Evolutionary conservation across 805 yeast species (phyloP).

Genomic region (Kodamaea fukazawae): DNA sequence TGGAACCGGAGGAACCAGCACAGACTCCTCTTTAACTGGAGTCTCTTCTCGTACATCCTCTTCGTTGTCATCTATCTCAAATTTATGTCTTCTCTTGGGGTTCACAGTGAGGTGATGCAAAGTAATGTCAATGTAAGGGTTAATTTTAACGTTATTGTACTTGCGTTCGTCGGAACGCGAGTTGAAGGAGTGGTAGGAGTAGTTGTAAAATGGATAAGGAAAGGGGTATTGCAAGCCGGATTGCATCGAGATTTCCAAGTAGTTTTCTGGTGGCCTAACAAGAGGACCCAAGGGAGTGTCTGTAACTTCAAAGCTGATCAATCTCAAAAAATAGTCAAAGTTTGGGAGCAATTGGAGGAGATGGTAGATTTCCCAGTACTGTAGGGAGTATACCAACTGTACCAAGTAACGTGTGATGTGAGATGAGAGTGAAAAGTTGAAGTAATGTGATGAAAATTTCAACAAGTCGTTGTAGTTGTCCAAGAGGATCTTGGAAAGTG

Average conservation of each 20-base stretch:
- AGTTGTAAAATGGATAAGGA: conserved; percentile 46
- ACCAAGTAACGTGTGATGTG: conserved; percentile 41
- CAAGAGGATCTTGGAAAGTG: conserved; percentile 34
- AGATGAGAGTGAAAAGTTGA: conserved; percentile 37
- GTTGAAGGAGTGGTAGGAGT: conserved; percentile 39
- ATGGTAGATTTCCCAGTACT: conserved; percentile 47
- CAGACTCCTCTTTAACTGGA: no score
- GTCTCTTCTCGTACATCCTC: neutral
- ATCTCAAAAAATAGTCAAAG: conserved; percentile 31
- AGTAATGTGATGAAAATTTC: conserved; percentile 32
- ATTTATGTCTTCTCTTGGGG: conserved; percentile 1
- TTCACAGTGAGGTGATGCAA: conserved; percentile 18
- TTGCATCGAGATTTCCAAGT: conserved; percentile 31
- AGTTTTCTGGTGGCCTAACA: conserved; percentile 40
- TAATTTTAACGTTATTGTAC: conserved; percentile 24
- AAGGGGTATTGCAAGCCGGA: conserved; percentile 44
- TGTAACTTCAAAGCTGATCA: conserved; percentile 33
- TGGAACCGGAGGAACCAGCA: neutral
- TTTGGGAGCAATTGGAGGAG: conserved; percentile 31
- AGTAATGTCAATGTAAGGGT: conserved; percentile 37
- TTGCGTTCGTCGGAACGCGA: conserved; percentile 26
- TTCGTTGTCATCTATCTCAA: neutral
- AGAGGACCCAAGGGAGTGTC: conserved; percentile 38
- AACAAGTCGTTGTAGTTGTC: conserved; percentile 35
- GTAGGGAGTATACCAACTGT: conserved; percentile 34